Evolutionary conservation across 2,329 filamentous ascomycete species (phyloP).

Genomic region (Fusarium illudens): DNA sequence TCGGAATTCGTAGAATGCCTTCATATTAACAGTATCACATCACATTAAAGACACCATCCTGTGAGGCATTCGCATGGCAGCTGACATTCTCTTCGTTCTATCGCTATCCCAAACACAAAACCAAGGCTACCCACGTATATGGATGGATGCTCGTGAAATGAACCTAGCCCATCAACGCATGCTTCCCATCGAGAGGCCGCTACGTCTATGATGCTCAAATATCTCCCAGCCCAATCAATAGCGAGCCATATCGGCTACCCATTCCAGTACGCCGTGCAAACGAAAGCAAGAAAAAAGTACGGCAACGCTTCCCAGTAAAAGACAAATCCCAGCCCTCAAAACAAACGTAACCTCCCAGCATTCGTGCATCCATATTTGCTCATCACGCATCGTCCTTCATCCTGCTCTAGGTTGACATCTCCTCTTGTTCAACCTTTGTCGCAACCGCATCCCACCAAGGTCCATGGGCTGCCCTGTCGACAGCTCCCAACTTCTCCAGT

Average conservation of each 20-base stretch:
- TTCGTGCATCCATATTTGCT: conserved; percentile 34
- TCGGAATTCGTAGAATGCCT: too few relatives aligned
- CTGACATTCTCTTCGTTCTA: conserved; percentile 22
- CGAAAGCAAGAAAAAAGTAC: conserved; percentile 12
- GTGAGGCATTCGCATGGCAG: background rate
- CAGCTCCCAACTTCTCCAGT: conserved; percentile 68
- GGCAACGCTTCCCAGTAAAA: conserved; percentile 27
- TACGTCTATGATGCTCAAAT: conserved; percentile 5
- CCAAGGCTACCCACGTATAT: background rate
- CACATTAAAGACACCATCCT: background rate
- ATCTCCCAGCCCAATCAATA: background rate
- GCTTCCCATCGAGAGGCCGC: conserved; percentile 1
- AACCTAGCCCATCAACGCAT: conserved; percentile 10
- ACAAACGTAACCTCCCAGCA: conserved; percentile 26
- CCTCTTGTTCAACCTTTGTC: conserved; percentile 60
- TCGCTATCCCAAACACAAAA: conserved; percentile 14
- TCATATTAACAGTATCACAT: too few relatives aligned
- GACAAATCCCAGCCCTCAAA: background rate
- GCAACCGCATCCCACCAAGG: conserved; percentile 75
- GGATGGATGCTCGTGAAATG: background rate
- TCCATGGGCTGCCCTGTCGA: conserved; percentile 74
- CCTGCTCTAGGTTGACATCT: conserved; percentile 36
- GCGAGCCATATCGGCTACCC: conserved; percentile 17
- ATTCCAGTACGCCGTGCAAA: conserved; percentile 33
- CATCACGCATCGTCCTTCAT: conserved; percentile 20